A percentile compares a stretch with the other conserved stretches of the same genome.
These are phyloP conservation scores for Collybia nuda DNA, from an alignment of 768 basidiomycete genomes.

Conservation along the genomic window DNA sequence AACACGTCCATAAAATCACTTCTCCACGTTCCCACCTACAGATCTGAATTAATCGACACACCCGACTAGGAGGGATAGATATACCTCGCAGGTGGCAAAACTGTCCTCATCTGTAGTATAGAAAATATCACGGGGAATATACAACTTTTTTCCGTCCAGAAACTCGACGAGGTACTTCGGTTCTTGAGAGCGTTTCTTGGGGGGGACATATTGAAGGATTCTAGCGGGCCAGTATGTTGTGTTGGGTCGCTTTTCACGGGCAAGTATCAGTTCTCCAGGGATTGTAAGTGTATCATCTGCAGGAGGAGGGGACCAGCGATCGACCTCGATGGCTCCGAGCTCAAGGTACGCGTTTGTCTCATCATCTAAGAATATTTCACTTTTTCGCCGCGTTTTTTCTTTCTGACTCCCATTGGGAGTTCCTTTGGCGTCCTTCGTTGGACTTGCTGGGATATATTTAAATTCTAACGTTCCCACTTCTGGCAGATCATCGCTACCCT, in stretches of 20 bases:
- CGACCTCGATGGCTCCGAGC: constrained; percentile 11
- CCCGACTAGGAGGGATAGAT: neutral
- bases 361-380: constrained; percentile 14
- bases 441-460: constrained; percentile 9
- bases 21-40: constrained; percentile 56
- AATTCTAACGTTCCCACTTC: constrained; percentile 26
- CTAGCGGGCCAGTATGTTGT: constrained; percentile 66
- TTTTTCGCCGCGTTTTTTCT: constrained; percentile 21
- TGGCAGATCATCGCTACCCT: constrained; percentile 47
- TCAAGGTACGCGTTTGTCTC: constrained; percentile 5
- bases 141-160: constrained; percentile 47
- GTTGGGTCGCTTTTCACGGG: constrained; percentile 35
- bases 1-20: constrained; percentile 41
- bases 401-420: constrained; percentile 2
- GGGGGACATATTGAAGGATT: constrained; percentile 50
- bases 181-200: constrained; percentile 30
- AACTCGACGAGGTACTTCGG: constrained; percentile 56
- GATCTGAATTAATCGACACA: neutral
- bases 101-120: constrained; percentile 55
- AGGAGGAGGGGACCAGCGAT: constrained; percentile 38
- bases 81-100: constrained; percentile 64
- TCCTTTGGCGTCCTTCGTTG: constrained; percentile 3
- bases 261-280: constrained; percentile 69
- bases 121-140: constrained; percentile 52
- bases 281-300: constrained; percentile 52